phyloP scores from a whole-genome alignment of 495 filamentous ascomycete genomes.

The Penicillium taxi region DNA sequence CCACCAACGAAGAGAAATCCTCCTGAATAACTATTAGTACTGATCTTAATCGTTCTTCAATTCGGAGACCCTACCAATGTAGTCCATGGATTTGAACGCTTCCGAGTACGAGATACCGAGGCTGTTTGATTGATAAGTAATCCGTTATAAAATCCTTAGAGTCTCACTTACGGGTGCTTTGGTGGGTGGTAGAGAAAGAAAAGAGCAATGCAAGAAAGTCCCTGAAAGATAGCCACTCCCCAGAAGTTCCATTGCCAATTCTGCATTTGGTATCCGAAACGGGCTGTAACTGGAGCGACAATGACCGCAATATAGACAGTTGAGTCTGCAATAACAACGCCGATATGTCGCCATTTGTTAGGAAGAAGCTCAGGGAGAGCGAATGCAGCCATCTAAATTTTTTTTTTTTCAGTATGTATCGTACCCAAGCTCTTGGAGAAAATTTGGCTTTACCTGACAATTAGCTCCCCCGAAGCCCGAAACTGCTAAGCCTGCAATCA shows the following conservation, averaged over 20 bases:
- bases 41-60: too few species aligned
- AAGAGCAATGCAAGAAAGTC: conserved; percentile 16
- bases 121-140: conserved; percentile 4
- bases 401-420: not conserved
- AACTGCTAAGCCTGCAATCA: conserved; percentile 17
- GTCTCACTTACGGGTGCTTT: conserved; percentile 14
- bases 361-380: conserved; percentile 22
- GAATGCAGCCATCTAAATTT: conserved; percentile 20
- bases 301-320: conserved; percentile 22
- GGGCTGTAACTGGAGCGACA: conserved; percentile 18
- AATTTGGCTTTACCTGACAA: conserved; percentile 10
- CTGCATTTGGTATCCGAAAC: conserved; percentile 16
- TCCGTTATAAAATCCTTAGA: not conserved
- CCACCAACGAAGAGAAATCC: conserved; percentile 19
- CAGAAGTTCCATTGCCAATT: conserved; percentile 21
- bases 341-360: conserved; percentile 23
- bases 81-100: conserved; percentile 20
- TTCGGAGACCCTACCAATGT: conserved; percentile 16
- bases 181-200: conserved; percentile 19
- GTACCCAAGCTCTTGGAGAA: not conserved
- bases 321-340: conserved; percentile 19
- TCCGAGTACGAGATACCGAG: conserved; percentile 14
- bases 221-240: conserved; percentile 19
- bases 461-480: conserved; percentile 21
- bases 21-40: conserved; percentile 4